These are phyloP conservation scores for Candida nanaspora DNA, from an alignment of 805 yeast genomes.

Conservation along the genomic window DNA sequence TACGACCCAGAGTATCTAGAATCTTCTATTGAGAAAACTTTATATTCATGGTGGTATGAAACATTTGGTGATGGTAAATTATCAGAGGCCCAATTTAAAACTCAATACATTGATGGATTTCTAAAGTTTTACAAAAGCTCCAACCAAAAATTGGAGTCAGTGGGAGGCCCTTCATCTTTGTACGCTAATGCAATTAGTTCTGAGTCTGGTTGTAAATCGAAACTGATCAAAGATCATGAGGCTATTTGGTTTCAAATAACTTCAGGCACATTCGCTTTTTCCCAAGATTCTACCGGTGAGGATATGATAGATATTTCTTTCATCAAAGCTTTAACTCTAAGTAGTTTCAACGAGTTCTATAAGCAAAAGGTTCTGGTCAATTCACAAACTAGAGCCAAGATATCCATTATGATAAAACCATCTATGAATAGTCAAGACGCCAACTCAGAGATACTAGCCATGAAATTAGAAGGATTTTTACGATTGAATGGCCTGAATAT, in stretches of 20 bases:
- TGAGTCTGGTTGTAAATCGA: slow-evolving; percentile 11
- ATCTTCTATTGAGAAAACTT: slow-evolving; percentile 38
- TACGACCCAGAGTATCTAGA: slow-evolving; percentile 35
- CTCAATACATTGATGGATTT: slow-evolving; percentile 30
- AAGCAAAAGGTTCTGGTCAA: slow-evolving; percentile 24
- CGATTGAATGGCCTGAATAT: slow-evolving; percentile 42
- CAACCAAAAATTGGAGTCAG: slow-evolving; percentile 8
- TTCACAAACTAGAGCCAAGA: slow-evolving; percentile 29
- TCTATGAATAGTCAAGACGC: slow-evolving; percentile 29
- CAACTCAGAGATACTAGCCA: slow-evolving; percentile 25
- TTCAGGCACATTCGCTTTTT: slow-evolving; percentile 34
- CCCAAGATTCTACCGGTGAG: slow-evolving; percentile 19
- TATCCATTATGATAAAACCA: slow-evolving; percentile 36
- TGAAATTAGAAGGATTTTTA: slow-evolving; percentile 37
- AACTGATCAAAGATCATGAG: slow-evolving; percentile 34
- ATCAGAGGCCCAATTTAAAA: slow-evolving; percentile 29
- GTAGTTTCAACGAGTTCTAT: neutral
- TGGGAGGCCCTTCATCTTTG: slow-evolving; percentile 18
- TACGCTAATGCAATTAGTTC: slow-evolving; percentile 17
- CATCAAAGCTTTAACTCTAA: slow-evolving; percentile 11
- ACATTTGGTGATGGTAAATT: slow-evolving; percentile 14
- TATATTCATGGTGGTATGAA: slow-evolving; percentile 32
- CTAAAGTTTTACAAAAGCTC: slow-evolving; percentile 16
- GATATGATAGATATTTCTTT: slow-evolving; percentile 27
- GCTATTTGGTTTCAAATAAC: slow-evolving; percentile 43